Base-by-base conservation (phyloP, 2,329 filamentous ascomycete species). In the Bipolaris cookei region DNA sequence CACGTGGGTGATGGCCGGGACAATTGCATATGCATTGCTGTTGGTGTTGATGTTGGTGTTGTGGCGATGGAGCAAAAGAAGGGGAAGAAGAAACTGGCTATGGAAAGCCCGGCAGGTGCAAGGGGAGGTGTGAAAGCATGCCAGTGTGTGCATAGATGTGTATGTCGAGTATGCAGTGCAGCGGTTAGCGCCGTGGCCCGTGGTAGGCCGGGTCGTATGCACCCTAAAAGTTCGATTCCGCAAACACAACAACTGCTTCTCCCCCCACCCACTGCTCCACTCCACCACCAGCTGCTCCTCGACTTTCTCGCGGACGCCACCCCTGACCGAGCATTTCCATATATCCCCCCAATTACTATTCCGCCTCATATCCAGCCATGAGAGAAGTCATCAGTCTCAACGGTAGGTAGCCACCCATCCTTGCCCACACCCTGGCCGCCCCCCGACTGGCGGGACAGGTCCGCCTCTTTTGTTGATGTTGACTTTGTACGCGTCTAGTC, bases 301-400 rank as follows among this genome's bases (percentile, higher is more conserved):
- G 61, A 55, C 61, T 59, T 59, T 56, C 62, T 59, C 58, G 54
- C 60, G 50, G 46, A 48, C 62, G 57, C 60, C 60, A 57, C 59
- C 25, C 60, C 44, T 57, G 54, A 59, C 45, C 75, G 76, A 57
- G 47, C 68, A 68, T 66, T 64, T 67, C 65, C 59, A 74, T 66
- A 69, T 59, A 62, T 30, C 10, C 66, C 59, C 63, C 66, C 62
- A 74, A 71, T 72, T 69, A 49, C 65, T 70, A 69, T 61, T 50
- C 59, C 37, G 28, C 39, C 23, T 30, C 39, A 49, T 46, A 30
- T 68, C 76, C 85, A 93, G 80, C 39, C 79, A 98, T 98, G 94
- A 93, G 94, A 90, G 94, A 98, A 88, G 92, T 98, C 80, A 97
- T 98, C 82, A 94, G 90, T 84, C 90, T 98, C 87, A 97, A 97